A percentile compares a stretch with the other conserved stretches of the same genome.
phyloP scores from a whole-genome alignment of 371 early-diverging fungal species.

The Aphelidium insulamus region DNA sequence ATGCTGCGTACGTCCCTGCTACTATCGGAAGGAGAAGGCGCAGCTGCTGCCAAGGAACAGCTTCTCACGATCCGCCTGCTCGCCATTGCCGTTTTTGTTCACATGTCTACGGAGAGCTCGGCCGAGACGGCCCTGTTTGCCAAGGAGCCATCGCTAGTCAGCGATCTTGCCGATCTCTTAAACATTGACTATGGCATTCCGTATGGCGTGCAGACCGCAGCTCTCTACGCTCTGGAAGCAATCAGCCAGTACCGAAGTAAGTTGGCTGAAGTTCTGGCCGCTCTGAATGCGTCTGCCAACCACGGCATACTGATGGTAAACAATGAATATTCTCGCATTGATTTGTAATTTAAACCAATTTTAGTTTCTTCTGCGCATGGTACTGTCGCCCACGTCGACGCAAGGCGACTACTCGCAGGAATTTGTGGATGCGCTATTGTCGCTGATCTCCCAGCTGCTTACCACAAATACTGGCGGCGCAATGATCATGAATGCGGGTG shows the following conservation, averaged over 20 bases:
- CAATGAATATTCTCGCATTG: no score
- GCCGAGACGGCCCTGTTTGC: conserved; percentile 49
- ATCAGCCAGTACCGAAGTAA: conserved; percentile 49
- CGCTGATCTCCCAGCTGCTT: conserved; percentile 45
- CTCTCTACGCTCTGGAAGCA: conserved; percentile 55
- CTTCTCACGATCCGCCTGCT: conserved; percentile 48
- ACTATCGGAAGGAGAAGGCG: no score
- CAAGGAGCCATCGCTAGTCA: conserved; percentile 61
- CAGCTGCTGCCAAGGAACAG: no score
- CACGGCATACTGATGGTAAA: conserved; percentile 77
- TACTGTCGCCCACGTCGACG: conserved; percentile 24
- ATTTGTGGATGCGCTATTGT: conserved; percentile 62
- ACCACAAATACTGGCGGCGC: conserved; percentile 59
- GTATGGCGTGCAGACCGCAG: conserved; percentile 47
- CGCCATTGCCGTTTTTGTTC: conserved; percentile 47
- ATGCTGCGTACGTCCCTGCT: conserved; percentile 47
- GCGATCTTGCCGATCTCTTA: conserved; percentile 46
- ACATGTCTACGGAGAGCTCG: conserved; percentile 26
- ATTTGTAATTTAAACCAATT: no score
- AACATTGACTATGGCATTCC: conserved; percentile 39
- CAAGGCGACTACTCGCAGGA: conserved; percentile 34
- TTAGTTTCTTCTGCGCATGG: conserved; percentile 46
- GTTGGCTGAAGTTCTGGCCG: conserved; percentile 53
- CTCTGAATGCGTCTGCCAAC: conserved; percentile 75
- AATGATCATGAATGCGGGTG: conserved; percentile 75